phyloP scores from a whole-genome alignment of 1,139 yeast genomes.

The Taphrina confusa region DNA sequence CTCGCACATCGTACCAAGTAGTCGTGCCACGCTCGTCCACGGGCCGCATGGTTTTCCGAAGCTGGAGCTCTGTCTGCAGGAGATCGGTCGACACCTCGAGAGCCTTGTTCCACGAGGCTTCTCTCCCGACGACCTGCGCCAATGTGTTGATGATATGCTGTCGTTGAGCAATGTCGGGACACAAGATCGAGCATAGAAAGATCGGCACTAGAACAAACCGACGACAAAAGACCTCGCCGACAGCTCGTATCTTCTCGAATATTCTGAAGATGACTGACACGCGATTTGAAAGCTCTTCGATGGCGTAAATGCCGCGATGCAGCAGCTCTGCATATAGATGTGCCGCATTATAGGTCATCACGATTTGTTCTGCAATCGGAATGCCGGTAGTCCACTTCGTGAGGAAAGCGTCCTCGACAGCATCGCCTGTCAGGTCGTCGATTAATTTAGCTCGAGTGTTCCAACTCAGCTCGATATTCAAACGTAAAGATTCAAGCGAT shows the following conservation, averaged over 20 bases:
- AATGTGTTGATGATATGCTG: constrained; percentile 4
- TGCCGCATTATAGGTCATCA: constrained; percentile 6
- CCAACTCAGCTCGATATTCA: constrained; percentile 17
- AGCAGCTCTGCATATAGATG: constrained; percentile 21
- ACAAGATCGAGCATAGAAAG: constrained; percentile 25
- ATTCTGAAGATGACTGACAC: constrained; percentile 14
- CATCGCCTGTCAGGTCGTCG: constrained; percentile 19
- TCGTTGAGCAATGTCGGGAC: constrained; percentile 7
- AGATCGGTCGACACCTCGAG: constrained; percentile 21
- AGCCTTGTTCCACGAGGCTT: constrained; percentile 29
- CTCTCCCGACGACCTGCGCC: constrained; percentile 12
- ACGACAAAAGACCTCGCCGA: not conserved
- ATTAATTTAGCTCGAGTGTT: constrained; percentile 24
- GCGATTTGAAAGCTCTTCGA: constrained; percentile 2
- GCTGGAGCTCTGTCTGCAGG: not conserved
- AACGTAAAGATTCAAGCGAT: not conserved
- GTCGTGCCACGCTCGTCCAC: constrained; percentile 3
- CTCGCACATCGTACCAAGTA: constrained; percentile 7
- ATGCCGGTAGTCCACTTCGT: constrained; percentile 29
- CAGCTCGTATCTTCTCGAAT: constrained; percentile 18
- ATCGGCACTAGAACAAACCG: constrained; percentile 31
- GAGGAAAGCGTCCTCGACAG: constrained; percentile 17
- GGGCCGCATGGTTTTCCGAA: not conserved
- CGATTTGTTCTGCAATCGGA: constrained; percentile 23
- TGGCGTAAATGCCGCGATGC: not conserved